Evolutionary conservation across 495 filamentous ascomycete genomes (phyloP), one percentile per base, ranked within the genome.

Genomic region (Melanomma pulvis-pyrius): DNA sequence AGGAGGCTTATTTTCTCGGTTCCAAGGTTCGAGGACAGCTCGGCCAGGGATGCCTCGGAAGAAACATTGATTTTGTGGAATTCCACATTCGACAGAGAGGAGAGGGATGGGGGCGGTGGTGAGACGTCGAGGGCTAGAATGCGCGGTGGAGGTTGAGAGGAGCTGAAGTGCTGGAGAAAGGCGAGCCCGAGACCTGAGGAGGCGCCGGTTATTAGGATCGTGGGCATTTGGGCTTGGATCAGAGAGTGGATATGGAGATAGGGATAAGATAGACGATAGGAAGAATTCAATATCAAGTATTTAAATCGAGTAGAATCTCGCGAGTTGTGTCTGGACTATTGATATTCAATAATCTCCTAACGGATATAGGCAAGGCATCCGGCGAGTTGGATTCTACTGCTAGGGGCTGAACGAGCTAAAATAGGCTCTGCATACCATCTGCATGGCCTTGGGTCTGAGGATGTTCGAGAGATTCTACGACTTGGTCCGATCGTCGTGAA

Each of bases 121-220:
- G 34, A n/a, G 46, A 55, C 50, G 50, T 71, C 71, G 19, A 73
- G 32, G 12, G 60, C 68, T 15, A 71, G 49, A 9, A 64, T 55
- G 9, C 15, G 0, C 13, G 24, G 30, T 21, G 32, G 26, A 1
- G 61, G 29, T 57, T 26, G 22, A 11, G 26, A 24, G 49, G 48
- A 36, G 26, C 29, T 29, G 47, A 69, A 74, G 50, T 68, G 70
- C 3, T 60, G 7, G 1, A 71, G 41, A 51, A 74, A 73, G 28
- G 60, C 70, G 41, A 61, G 63, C n/a, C 73, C 73, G 39, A 74
- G 49, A 41, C 73, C 73, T 1, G 73, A 74, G 11, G 71, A 62
- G 44, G 73, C 63, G 19, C 71, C 73, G 25, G 73, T 73, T 44
- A 74, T 71, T 1, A 76, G 59, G 24, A 76, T 60, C 29, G 67